Evolutionary conservation across 139 green algal species (phyloP), one percentile per base, ranked within the genome.

Genomic region (Chlamydomonas sphaeroides): DNA sequence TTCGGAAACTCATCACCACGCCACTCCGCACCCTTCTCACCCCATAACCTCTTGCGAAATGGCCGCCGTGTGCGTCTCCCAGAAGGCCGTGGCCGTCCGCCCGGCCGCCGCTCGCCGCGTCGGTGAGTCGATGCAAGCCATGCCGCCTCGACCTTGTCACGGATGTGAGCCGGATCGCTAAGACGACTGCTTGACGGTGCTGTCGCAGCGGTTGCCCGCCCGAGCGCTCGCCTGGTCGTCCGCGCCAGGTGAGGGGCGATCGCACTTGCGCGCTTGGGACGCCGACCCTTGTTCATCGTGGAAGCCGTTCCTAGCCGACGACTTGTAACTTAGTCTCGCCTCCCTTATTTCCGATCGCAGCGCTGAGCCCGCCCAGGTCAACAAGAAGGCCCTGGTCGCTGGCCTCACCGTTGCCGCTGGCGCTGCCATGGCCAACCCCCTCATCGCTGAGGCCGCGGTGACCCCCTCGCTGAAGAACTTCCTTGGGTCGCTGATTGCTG

Each of bases 381-480:
- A 89, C 87, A 49, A 83, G 69, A 80, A 81, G 75, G 85, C 87
- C 49, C 49, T 96, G n/a, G 84, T 85, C 57, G 93, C 92, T 41
- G 92, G 87, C 79, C 78, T 96, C 53, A 88, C 89, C 62, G 89
- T 84, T 32, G 88, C 86, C 38, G 79, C 88, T 62, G 56, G 23
- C 56, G 23, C 56, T 25, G 23, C 56, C 18, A 21, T 62, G 56
- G 25, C 56, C 56, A 21, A n/a, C 18, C 18, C 56, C n/a, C 56
- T 28, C 25, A 32, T 91, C 5, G 94, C 94, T 26, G 81, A 95
- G 89, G 96, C 96, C 36, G 91, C 90, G 28, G 89, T 96, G 8
- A 98, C 96, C 32, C 96, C 96, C 39, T 98, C 95, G 42, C 93
- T 98, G 67, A 94, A 93, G 86, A 99, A 99, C 95, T 92, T 99